Evolutionary conservation across 805 yeast species (phyloP).

Genomic region (Schwanniomyces occidentalis): DNA sequence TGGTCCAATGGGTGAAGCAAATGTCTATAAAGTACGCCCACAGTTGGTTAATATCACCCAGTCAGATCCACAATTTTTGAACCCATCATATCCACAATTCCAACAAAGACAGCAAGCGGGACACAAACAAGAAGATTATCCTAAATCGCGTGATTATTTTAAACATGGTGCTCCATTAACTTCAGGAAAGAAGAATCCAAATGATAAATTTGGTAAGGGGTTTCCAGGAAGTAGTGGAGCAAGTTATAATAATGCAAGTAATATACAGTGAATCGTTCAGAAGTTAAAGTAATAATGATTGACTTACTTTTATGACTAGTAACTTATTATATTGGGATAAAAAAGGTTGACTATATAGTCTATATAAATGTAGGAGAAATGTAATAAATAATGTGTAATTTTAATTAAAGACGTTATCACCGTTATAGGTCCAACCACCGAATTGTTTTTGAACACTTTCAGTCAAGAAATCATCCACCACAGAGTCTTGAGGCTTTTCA

Average conservation of each 20-base stretch:
- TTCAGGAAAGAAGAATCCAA: conserved; percentile 21
- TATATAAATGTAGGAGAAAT: too few species aligned
- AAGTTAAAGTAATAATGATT: background rate
- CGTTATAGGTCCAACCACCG: conserved; percentile 98
- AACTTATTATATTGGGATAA: background rate
- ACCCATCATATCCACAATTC: conserved; percentile 39
- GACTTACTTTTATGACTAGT: background rate
- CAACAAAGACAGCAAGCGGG: conserved; percentile 31
- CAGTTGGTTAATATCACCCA: conserved; percentile 36
- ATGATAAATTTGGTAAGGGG: conserved; percentile 24
- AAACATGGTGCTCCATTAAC: conserved; percentile 38
- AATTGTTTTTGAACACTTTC: conserved; percentile 97
- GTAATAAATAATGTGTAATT: background rate
- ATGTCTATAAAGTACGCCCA: conserved; percentile 31
- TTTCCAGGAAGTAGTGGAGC: conserved; percentile 42
- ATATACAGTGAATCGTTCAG: conserved; percentile 12
- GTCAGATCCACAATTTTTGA: conserved; percentile 35
- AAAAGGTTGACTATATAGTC: background rate
- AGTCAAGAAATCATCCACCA: conserved; percentile 86
- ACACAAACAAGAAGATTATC: conserved; percentile 31
- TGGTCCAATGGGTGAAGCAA: conserved; percentile 24
- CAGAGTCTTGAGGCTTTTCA: conserved; percentile 93
- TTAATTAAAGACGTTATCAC: conserved; percentile 41
- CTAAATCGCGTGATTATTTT: conserved; percentile 22
- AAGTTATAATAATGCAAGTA: conserved; percentile 38